Conservation (phyloP, 352 stramenopile species). For the Pythium periplocum region DNA sequence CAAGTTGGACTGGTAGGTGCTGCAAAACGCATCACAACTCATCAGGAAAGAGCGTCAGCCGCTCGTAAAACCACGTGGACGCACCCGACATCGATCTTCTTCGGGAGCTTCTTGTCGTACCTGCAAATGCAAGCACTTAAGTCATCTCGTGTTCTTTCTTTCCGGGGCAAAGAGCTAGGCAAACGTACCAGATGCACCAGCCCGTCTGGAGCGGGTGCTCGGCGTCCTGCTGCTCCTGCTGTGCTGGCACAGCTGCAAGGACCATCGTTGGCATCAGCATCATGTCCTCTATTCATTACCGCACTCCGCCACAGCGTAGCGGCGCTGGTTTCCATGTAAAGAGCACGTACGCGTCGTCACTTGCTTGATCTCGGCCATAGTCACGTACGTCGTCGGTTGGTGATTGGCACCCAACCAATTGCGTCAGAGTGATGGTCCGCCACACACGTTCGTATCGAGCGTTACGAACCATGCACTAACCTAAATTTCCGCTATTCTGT, state of each 20-base stretch:
- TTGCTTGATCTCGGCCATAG: slow-evolving; percentile 16
- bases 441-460: not conserved
- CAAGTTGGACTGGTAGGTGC: slow-evolving; percentile 76
- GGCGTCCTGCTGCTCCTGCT: slow-evolving; percentile 25
- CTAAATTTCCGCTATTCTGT: too few species aligned
- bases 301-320: not conserved
- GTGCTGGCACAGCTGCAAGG: slow-evolving; percentile 4
- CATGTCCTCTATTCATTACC: not conserved
- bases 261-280: slow-evolving; percentile 8
- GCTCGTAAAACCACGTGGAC: slow-evolving; percentile 4
- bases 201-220: slow-evolving; percentile 85
- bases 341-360: slow-evolving; percentile 17
- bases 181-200: slow-evolving; percentile 83
- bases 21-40: slow-evolving; percentile 14
- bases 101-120: slow-evolving; percentile 93
- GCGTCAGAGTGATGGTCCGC: slow-evolving; percentile 21
- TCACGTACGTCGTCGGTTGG: not conserved
- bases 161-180: too few species aligned
- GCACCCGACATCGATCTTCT: slow-evolving; percentile 86
- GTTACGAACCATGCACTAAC: too few species aligned
- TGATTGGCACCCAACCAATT: slow-evolving; percentile 18
- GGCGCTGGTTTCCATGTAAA: too few species aligned
- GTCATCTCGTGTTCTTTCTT: too few species aligned
- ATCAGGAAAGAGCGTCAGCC: not conserved
- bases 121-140: slow-evolving; percentile 17